These are phyloP conservation scores for Entomortierella lignicola DNA, from an alignment of 192 early-diverging fungal species.

Conservation along the genomic window DNA sequence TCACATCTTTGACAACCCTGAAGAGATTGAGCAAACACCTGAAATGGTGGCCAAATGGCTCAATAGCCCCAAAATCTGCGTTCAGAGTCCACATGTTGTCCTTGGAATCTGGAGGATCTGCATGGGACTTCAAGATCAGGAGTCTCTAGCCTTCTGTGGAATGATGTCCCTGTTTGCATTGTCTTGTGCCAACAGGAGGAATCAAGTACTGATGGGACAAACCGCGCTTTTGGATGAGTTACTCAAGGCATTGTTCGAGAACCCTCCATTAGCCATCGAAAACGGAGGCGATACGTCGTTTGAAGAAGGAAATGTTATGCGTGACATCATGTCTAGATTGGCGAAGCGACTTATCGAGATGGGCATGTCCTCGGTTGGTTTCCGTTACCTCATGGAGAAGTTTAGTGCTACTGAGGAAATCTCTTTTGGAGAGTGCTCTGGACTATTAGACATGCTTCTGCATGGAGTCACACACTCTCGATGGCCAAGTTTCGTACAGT, in stretches of 20 bases:
- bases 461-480: constrained; percentile 63
- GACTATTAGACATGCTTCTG: constrained; percentile 64
- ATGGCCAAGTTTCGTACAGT: constrained; percentile 73
- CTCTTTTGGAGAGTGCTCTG: constrained; percentile 46
- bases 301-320: constrained; percentile 40
- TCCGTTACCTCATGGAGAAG: constrained; percentile 67
- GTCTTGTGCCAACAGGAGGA: constrained; percentile 61
- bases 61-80: constrained; percentile 43
- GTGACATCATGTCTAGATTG: constrained; percentile 55
- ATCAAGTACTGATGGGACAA: constrained; percentile 66
- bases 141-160: constrained; percentile 45
- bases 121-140: constrained; percentile 51
- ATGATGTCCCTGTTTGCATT: constrained; percentile 59
- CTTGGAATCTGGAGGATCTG: constrained; percentile 53
- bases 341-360: constrained; percentile 65
- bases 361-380: constrained; percentile 64
- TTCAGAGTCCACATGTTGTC: constrained; percentile 39
- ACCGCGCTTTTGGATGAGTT: constrained; percentile 59
- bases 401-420: constrained; percentile 58
- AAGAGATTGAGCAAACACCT: constrained; percentile 31
- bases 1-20: constrained; percentile 54
- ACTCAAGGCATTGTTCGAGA: constrained; percentile 52
- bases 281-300: constrained; percentile 8
- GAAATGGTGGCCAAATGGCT: constrained; percentile 45
- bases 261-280: constrained; percentile 4